Base-by-base conservation (phyloP, 768 basidiomycete species). In the Lyophyllum decastes region DNA sequence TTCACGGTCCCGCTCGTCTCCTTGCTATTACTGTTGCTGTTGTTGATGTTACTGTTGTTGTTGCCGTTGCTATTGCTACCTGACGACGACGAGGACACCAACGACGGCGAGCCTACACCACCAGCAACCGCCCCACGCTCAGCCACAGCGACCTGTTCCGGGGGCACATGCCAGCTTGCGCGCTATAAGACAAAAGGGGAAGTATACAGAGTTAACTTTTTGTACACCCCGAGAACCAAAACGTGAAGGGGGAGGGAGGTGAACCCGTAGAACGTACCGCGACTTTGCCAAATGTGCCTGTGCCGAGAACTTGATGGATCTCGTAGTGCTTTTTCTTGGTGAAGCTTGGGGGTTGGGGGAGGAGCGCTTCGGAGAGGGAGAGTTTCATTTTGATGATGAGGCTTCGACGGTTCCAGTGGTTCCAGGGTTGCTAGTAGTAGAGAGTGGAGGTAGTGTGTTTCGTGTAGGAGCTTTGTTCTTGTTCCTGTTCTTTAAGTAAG, bases 221-320 rank as follows among this genome's bases (percentile, higher is more conserved):
- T n/a, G n/a, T n/a, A n/a, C n/a, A n/a, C n/a, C n/a, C n/a, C n/a
- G n/a, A n/a, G n/a, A n/a, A n/a, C n/a, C n/a, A n/a, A n/a, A n/a
- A 49, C 45, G 17, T 11, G 33, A 27, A 44, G 11, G 24, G 11
- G n/a, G 34, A n/a, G 16, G 43, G 24, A 17, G 11, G 4, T 4
- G 40, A n/a, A 10, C n/a, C n/a, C n/a, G n/a, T n/a, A 41, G 16
- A 19, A 60, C 59, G 38, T 66, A 92, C 89, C 71, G 94, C 80
- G 48, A 98, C 96, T 70, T 93, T 92, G 24, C 95, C 95, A 73
- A 96, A 97, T 0, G 93, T 87, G 2, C 95, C 95, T 14, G 81
- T 80, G 4, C 95, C 95, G 4, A 95, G 77, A 4, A 86, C 78
- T 25, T 88, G 81, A 57, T 89, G 85, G 1, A 90, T 73, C 58